phyloP scores from a whole-genome alignment of 305 asterid genomes.

The Fraxinus paxiana region DNA sequence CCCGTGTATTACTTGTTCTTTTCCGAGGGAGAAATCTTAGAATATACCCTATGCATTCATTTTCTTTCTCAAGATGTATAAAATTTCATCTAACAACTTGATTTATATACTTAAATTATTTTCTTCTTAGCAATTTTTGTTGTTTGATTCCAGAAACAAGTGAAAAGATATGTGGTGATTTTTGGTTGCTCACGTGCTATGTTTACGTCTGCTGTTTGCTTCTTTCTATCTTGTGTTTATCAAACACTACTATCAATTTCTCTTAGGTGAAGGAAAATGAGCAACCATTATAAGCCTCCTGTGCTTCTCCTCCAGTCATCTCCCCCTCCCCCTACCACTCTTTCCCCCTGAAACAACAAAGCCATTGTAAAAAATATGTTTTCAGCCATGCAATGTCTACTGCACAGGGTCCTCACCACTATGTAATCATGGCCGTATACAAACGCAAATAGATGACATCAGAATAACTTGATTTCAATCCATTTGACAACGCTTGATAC shows the following conservation, averaged over 20 bases:
- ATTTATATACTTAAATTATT: not conserved
- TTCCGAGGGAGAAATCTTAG: not conserved
- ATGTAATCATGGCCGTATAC: not conserved
- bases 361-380: not conserved
- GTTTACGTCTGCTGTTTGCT: not conserved
- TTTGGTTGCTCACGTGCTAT: not conserved
- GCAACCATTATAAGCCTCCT: not conserved
- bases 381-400: not conserved
- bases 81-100: not conserved
- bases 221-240: not conserved
- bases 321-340: not conserved
- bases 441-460: not conserved
- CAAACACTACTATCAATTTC: not conserved
- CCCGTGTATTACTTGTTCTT: not conserved
- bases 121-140: not conserved
- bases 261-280: not conserved
- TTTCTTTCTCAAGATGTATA: not conserved
- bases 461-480: not conserved
- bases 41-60: not conserved
- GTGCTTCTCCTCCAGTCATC: not conserved
- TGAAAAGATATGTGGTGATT: not conserved
- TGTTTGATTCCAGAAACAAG: not conserved
- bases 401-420: not conserved
- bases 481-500: not conserved
- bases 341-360: not conserved